Evolutionary conservation across 768 basidiomycete genomes (phyloP).

Genomic region (Suillus decipiens): DNA sequence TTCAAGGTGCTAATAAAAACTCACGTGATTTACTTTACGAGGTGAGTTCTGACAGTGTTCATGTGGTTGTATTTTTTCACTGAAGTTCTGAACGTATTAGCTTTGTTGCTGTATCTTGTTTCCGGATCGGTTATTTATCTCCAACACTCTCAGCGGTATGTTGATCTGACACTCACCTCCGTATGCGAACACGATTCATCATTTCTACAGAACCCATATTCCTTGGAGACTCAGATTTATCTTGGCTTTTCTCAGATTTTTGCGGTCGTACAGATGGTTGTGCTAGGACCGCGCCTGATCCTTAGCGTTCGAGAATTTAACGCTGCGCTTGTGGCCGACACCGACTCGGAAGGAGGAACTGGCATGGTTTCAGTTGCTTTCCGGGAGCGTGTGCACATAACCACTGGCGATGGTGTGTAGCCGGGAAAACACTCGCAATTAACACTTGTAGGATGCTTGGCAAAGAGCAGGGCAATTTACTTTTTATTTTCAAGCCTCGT

Average conservation of each 20-base stretch:
- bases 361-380: neutral
- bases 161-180: neutral
- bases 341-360: neutral
- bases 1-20: neutral
- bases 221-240: neutral
- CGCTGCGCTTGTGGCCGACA: neutral
- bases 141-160: neutral
- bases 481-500: neutral
- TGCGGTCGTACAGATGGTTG: neutral
- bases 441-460: neutral
- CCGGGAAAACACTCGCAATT: no score
- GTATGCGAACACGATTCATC: neutral
- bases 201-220: neutral
- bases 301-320: neutral
- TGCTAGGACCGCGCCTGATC: neutral
- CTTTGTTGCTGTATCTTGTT: neutral
- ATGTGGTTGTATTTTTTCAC: neutral
- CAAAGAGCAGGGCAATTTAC: neutral
- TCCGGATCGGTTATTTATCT: neutral
- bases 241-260: neutral
- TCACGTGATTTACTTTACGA: neutral
- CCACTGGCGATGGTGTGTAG: neutral
- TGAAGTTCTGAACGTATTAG: neutral
- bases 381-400: neutral
- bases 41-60: neutral